Percentiles rank a stretch among this genome's conserved stretches.
Conservation (phyloP, 345 rosid genomes). For the Viola odorata region DNA sequence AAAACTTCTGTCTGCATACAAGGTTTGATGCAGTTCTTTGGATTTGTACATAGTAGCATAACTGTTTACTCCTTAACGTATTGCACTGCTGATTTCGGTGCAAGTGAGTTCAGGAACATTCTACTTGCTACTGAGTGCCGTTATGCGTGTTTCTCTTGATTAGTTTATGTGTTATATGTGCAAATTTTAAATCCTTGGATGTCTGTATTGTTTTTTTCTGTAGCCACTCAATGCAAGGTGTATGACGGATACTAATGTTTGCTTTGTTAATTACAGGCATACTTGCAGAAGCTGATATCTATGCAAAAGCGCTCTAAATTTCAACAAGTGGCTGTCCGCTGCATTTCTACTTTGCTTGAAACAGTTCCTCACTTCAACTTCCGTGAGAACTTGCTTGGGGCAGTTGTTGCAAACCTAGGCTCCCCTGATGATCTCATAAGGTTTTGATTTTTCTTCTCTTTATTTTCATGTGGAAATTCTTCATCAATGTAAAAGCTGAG, state of each 20-base stretch:
- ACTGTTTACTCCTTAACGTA: no score
- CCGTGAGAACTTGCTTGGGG: conserved; percentile 59
- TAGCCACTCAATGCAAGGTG: no score
- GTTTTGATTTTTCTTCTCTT: conserved; percentile 29
- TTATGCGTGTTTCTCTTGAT: no score
- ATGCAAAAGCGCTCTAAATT: conserved; percentile 51
- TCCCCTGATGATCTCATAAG: conserved; percentile 78
- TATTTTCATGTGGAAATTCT: not conserved
- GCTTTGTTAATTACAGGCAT: conserved; percentile 44
- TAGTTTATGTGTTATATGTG: no score
- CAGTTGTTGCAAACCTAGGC: conserved; percentile 64
- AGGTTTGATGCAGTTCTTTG: conserved; percentile 37
- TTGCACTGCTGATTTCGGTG: no score
- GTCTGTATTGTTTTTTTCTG: no score
- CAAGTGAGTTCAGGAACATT: no score
- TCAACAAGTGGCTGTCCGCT: conserved; percentile 63
- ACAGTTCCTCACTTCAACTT: conserved; percentile 91
- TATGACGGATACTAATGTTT: not conserved
- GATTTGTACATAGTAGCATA: no score
- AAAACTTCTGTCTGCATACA: conserved; percentile 66
- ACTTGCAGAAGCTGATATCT: conserved; percentile 58
- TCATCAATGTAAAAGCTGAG: no score
- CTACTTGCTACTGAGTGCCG: no score
- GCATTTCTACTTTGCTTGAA: conserved; percentile 74
- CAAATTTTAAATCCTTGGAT: no score